These are phyloP conservation scores for Neodidymelliopsis sp. DNA, from an alignment of 2,329 filamentous ascomycete species.

Conservation along the genomic window DNA sequence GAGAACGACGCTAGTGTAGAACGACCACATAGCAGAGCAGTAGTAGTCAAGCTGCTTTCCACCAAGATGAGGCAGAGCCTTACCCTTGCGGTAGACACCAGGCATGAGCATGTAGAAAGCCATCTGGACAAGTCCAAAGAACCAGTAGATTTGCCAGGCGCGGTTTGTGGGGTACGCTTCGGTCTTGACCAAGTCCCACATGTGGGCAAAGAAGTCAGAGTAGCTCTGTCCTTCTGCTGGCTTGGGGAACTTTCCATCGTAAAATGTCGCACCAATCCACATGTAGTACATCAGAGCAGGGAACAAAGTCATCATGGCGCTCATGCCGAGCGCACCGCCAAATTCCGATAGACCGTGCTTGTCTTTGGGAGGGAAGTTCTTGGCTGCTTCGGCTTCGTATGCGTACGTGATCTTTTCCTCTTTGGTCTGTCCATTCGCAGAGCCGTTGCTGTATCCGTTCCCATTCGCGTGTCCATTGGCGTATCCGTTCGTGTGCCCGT, in stretches of 20 bases:
- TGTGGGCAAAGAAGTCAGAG: conserved; percentile 73
- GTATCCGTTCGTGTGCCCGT: conserved; percentile 43
- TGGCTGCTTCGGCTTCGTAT: conserved; percentile 46
- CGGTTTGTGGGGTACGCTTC: conserved; percentile 82
- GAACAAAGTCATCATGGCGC: conserved; percentile 88
- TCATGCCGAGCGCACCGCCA: conserved; percentile 81
- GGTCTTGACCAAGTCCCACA: conserved; percentile 77
- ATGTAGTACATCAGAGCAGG: conserved; percentile 99
- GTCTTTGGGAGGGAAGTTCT: conserved; percentile 48
- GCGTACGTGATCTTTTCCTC: conserved; percentile 17
- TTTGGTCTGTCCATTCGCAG: conserved; percentile 45
- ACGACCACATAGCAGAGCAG: conserved; percentile 87
- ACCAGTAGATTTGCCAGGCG: conserved; percentile 95
- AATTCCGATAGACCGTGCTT: conserved; percentile 74
- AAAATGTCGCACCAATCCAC: conserved; percentile 96
- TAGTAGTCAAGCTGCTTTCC: conserved; percentile 92
- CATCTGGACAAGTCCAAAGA: conserved; percentile 85
- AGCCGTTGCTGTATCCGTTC: conserved; percentile 30
- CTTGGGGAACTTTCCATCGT: conserved; percentile 80
- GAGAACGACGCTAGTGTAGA: conserved; percentile 83
- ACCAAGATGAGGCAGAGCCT: conserved; percentile 81
- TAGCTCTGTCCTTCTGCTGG: conserved; percentile 71
- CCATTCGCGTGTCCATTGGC: conserved; percentile 49
- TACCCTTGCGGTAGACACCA: conserved; percentile 86
- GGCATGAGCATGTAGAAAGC: conserved; percentile 85